Evolutionary conservation across 2,329 filamentous ascomycete species (phyloP).

Genomic region (Fusarium torreyae): DNA sequence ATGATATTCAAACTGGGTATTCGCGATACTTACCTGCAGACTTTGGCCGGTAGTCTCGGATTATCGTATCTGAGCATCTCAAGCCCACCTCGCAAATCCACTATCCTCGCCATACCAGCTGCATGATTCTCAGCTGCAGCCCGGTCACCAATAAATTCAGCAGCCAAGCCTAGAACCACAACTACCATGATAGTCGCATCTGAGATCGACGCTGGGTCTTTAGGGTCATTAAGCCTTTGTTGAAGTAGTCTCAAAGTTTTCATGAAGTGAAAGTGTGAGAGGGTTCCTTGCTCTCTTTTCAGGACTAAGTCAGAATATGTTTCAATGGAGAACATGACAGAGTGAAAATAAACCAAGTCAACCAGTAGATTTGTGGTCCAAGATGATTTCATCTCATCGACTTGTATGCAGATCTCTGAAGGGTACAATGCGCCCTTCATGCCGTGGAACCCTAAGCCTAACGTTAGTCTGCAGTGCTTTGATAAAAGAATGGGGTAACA

Average conservation of each 20-base stretch:
- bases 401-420: constrained; percentile 36
- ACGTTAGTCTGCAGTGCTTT: neutral
- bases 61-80: constrained; percentile 37
- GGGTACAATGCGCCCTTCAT: constrained; percentile 40
- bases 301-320: constrained; percentile 25
- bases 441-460: constrained; percentile 7
- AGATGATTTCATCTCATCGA: constrained; percentile 23
- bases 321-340: constrained; percentile 32
- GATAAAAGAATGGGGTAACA: accelerated
- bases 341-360: constrained; percentile 41
- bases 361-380: constrained; percentile 38
- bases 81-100: constrained; percentile 37
- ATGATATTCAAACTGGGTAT: accelerated
- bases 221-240: constrained; percentile 16
- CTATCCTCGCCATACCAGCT: constrained; percentile 37
- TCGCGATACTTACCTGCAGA: constrained; percentile 34
- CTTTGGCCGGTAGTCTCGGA: constrained; percentile 38
- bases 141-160: constrained; percentile 34
- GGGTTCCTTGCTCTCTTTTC: neutral
- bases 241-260: constrained; percentile 41
- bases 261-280: constrained; percentile 40
- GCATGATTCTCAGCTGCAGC: constrained; percentile 30
- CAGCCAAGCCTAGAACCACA: constrained; percentile 24
- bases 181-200: constrained; percentile 44
- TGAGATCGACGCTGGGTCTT: constrained; percentile 7